These are phyloP conservation scores for Lactifluus subvellereus DNA, from an alignment of 768 basidiomycete genomes.

Conservation along the genomic window DNA sequence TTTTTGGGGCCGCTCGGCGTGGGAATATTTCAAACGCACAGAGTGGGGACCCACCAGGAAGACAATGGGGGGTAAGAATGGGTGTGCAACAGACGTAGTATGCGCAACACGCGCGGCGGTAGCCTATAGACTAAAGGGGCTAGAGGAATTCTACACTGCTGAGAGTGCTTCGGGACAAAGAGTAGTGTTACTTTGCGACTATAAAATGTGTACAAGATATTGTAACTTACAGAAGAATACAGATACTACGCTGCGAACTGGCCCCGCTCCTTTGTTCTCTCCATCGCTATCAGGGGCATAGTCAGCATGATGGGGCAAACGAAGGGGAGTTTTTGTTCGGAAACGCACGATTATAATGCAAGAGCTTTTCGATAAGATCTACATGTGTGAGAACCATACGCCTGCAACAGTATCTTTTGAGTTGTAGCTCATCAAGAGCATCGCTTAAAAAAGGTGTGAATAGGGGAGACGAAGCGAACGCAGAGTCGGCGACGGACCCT, in stretches of 20 bases:
- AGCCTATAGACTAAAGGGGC: background rate
- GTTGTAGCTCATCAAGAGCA: constrained; percentile 79
- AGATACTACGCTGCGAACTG: constrained; percentile 11
- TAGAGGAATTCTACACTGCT: background rate
- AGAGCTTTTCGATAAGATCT: constrained; percentile 92
- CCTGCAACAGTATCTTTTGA: constrained; percentile 94
- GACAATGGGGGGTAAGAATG: background rate
- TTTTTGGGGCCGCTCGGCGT: background rate
- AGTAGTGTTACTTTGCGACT: background rate
- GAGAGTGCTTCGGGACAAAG: background rate
- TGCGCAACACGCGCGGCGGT: background rate
- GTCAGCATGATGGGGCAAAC: background rate
- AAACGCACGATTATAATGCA: constrained; percentile 89
- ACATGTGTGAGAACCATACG: constrained; percentile 98
- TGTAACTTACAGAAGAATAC: background rate
- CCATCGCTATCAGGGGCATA: constrained; percentile 23
- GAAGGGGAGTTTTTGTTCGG: background rate
- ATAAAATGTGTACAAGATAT: background rate
- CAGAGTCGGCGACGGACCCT: constrained; percentile 52
- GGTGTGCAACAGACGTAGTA: background rate
- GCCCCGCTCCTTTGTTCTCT: constrained; percentile 26
- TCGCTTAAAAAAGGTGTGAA: constrained; percentile 46
- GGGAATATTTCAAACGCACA: background rate
- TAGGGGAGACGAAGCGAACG: background rate
- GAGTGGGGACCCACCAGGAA: background rate